phyloP scores from a whole-genome alignment of 345 rosid genomes.

The Bruguiera gymnorhiza region DNA sequence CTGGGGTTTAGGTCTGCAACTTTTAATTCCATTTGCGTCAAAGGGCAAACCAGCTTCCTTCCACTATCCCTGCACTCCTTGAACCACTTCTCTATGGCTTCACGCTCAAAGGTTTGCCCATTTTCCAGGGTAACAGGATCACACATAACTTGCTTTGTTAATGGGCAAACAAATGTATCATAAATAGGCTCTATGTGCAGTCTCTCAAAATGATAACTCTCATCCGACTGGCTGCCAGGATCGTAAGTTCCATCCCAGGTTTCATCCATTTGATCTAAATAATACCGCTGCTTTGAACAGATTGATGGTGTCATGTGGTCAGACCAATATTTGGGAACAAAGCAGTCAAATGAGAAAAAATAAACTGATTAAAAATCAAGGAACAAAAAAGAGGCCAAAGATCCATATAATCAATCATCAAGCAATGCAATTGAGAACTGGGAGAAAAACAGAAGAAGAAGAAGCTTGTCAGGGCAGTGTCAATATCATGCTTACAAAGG shows the following conservation, averaged over 20 bases:
- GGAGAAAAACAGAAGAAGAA: too few species aligned
- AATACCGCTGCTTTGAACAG: slow-evolving; percentile 16
- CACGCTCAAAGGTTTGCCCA: slow-evolving; percentile 88
- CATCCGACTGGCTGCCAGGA: slow-evolving; percentile 69
- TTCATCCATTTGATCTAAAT: slow-evolving; percentile 47
- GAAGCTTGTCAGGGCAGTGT: too few species aligned
- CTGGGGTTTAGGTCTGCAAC: slow-evolving; percentile 67
- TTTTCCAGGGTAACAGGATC: slow-evolving; percentile 87
- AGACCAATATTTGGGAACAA: not conserved
- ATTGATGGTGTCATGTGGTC: not conserved
- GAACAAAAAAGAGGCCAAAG: too few species aligned
- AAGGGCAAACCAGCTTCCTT: slow-evolving; percentile 61
- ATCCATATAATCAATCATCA: too few species aligned
- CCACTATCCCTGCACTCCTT: slow-evolving; percentile 66
- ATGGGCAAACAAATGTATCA: slow-evolving; percentile 88
- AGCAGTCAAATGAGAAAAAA: not conserved
- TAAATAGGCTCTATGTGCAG: slow-evolving; percentile 64
- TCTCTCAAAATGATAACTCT: slow-evolving; percentile 62
- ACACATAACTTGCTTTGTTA: slow-evolving; percentile 82
- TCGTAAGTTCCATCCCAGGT: slow-evolving; percentile 67
- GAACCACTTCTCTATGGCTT: slow-evolving; percentile 87
- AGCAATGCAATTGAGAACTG: too few species aligned
- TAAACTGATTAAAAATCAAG: too few species aligned
- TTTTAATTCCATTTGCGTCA: slow-evolving; percentile 62
- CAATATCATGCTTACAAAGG: too few species aligned